A percentile compares a stretch with the other conserved stretches of the same genome.
Evolutionary conservation across 495 filamentous ascomycete genomes (phyloP).

Genomic region (Halenospora varia): DNA sequence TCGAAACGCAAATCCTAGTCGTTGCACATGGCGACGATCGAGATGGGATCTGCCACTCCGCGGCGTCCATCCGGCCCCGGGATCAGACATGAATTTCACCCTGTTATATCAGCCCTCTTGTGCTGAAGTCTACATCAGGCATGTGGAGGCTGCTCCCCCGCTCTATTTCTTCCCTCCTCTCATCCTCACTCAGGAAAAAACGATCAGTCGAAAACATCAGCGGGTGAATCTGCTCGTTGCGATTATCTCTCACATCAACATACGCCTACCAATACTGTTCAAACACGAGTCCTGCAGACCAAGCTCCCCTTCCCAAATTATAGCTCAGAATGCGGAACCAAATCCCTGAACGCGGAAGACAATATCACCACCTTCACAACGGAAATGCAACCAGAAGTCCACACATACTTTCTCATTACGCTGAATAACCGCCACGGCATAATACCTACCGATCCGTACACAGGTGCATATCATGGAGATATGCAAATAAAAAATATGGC

Average conservation of each 20-base stretch:
- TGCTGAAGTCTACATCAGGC: neutral
- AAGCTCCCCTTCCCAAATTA: neutral
- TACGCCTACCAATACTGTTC: slow-evolving; percentile 4
- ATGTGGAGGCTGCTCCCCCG: neutral
- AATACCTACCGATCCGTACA: no score
- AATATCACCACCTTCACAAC: no score
- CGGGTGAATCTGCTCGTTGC: neutral
- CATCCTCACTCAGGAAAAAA: neutral
- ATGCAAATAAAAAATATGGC: no score
- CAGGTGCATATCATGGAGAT: no score
- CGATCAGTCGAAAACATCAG: slow-evolving; percentile 3
- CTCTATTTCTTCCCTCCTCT: neutral
- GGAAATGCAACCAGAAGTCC: no score
- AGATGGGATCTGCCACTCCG: neutral
- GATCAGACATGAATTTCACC: neutral
- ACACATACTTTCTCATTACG: no score
- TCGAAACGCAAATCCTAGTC: neutral
- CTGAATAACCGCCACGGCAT: no score
- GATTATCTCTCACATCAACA: neutral
- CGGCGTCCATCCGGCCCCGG: neutral
- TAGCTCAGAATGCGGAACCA: neutral
- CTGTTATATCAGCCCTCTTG: neutral
- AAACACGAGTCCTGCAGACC: slow-evolving; percentile 4
- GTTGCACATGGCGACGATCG: neutral
- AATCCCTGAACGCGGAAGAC: no score